Conservation (phyloP, 2,329 filamentous ascomycete species). For the Ascochyta viciae-villosae region DNA sequence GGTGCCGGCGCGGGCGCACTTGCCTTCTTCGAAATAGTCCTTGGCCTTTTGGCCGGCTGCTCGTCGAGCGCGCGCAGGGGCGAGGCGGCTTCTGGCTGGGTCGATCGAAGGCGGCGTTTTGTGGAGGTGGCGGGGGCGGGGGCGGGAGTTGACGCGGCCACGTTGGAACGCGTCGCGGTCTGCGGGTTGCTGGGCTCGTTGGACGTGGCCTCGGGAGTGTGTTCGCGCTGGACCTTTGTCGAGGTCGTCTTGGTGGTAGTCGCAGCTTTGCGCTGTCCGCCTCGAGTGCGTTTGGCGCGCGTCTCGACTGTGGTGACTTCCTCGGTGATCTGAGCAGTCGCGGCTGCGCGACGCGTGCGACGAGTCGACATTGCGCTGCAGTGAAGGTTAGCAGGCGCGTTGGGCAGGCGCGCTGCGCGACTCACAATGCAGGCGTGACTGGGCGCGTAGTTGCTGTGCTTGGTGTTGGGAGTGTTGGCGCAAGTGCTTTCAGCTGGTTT, state of each 20-base stretch:
- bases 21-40: slow-evolving; percentile 9
- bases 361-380: slow-evolving; percentile 29
- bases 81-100: slow-evolving; percentile 18
- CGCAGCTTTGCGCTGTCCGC: slow-evolving; percentile 19
- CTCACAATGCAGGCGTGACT: slow-evolving; percentile 18
- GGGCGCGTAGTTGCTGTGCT: background rate
- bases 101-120: slow-evolving; percentile 26
- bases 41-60: slow-evolving; percentile 21
- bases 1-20: slow-evolving; percentile 6
- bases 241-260: background rate
- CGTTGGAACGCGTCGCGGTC: background rate
- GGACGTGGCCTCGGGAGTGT: slow-evolving; percentile 7
- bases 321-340: slow-evolving; percentile 20
- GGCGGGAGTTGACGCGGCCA: slow-evolving; percentile 13
- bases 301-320: slow-evolving; percentile 18
- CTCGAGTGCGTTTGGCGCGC: slow-evolving; percentile 15
- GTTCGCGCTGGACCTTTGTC: slow-evolving; percentile 11
- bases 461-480: background rate
- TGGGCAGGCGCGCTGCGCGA: slow-evolving; percentile 12
- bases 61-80: slow-evolving; percentile 26
- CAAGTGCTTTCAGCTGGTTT: slow-evolving; percentile 10
- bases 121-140: slow-evolving; percentile 17
- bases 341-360: slow-evolving; percentile 20
- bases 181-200: background rate
- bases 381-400: slow-evolving; percentile 22